Evolutionary conservation across 176 grass and related monocot species (phyloP).

Genomic region (Aegilops tauschii): DNA sequence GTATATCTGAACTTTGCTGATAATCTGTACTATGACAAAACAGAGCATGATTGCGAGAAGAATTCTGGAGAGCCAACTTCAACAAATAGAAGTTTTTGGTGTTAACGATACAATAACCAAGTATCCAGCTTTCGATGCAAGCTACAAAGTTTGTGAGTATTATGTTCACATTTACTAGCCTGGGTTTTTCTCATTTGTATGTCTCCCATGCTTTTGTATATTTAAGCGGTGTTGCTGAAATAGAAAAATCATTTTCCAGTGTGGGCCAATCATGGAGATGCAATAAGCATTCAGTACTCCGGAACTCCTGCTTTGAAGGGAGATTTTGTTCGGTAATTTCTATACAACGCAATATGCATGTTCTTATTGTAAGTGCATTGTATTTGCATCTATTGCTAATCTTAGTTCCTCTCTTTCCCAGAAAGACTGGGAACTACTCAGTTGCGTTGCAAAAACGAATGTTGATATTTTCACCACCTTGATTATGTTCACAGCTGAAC

Average conservation of each 20-base stretch:
- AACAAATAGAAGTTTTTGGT: conserved; percentile 57
- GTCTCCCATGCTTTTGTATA: neutral
- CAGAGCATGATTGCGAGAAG: conserved; percentile 95
- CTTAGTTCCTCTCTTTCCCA: neutral
- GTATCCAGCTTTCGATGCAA: conserved; percentile 72
- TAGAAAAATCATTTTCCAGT: conserved; percentile 54
- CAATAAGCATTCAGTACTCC: conserved; percentile 97
- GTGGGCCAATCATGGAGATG: conserved; percentile 99
- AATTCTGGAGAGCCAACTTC: conserved; percentile 80
- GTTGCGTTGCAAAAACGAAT: conserved; percentile 10
- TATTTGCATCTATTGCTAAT: conserved; percentile 25
- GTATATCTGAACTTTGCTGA: conserved; percentile 28
- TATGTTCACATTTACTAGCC: neutral
- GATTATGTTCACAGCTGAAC: conserved; percentile 3
- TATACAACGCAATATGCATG: neutral
- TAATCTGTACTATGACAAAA: conserved; percentile 30
- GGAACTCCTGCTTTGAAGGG: conserved; percentile 96
- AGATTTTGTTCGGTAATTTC: conserved; percentile 91
- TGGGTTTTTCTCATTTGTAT: conserved; percentile 3
- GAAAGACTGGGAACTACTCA: neutral
- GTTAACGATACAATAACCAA: conserved; percentile 60
- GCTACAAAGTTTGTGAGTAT: conserved; percentile 86
- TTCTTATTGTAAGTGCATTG: neutral
- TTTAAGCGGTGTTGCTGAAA: conserved; percentile 21
- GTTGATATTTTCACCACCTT: neutral